A percentile compares a stretch with the other conserved stretches of the same genome.
Conservation (phyloP, 306 rosid genomes). For the Ammopiptanthus mongolicus region DNA sequence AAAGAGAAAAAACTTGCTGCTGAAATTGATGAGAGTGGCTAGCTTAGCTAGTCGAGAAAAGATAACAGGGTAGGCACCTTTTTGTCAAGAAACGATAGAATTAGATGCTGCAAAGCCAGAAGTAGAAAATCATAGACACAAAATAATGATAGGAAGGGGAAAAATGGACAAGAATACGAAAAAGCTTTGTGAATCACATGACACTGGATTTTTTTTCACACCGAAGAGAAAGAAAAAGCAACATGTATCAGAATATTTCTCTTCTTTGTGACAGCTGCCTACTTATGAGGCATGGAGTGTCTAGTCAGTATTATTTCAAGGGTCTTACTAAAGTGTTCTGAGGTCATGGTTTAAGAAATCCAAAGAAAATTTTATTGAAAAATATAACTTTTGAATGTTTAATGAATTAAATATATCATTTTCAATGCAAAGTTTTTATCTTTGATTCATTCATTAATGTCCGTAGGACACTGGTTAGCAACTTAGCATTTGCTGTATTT, state of each 20-base stretch:
- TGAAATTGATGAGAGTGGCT: slow-evolving; percentile 15
- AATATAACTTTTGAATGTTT: too few species aligned
- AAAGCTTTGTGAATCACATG: slow-evolving; percentile 35
- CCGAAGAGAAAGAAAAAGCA: slow-evolving; percentile 17
- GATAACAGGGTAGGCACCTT: slow-evolving; percentile 15
- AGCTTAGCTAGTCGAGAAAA: neutral
- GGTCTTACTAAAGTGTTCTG: too few species aligned
- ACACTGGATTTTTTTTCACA: slow-evolving; percentile 18
- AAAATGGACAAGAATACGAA: slow-evolving; percentile 21
- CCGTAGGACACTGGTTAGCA: too few species aligned
- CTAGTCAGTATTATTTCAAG: neutral
- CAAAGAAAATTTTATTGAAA: too few species aligned
- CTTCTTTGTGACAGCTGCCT: slow-evolving; percentile 24
- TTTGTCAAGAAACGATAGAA: slow-evolving; percentile 30
- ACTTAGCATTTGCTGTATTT: too few species aligned
- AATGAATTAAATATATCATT: too few species aligned
- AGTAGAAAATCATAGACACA: slow-evolving; percentile 25
- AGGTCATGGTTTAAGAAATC: too few species aligned
- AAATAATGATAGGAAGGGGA: slow-evolving; percentile 26
- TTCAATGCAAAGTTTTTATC: too few species aligned
- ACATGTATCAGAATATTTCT: slow-evolving; percentile 26
- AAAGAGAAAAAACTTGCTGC: neutral
- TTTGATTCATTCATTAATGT: too few species aligned
- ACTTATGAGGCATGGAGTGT: slow-evolving; percentile 15
- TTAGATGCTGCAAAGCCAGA: slow-evolving; percentile 27